Evolutionary conservation across 805 yeast species (phyloP), one percentile per base, ranked within the genome.

Genomic region (Metschnikowia similis): DNA sequence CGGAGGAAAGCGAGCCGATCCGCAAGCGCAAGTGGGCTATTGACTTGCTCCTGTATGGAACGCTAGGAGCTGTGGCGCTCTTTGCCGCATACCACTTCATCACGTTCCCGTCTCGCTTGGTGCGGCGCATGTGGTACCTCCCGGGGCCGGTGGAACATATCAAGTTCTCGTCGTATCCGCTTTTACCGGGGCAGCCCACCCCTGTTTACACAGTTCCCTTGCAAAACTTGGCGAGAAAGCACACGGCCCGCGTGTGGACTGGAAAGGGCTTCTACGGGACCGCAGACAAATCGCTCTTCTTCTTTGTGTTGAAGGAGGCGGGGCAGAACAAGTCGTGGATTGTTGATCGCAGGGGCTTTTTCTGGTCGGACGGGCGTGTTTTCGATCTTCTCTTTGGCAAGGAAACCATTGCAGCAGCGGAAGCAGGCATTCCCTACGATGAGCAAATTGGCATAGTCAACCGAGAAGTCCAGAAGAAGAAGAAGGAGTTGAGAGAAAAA

Each of bases 361-460:
- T 87, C 70, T 89, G 96, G 96, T 91, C 94, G 32, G 96, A 89
- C 65, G 96, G 96, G 13, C 75, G 96, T 51, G 85, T 89, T 1
- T 85, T 84, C 66, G 96, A 89, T 64, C 78, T 81, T 47, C 59
- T 89, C n/a, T 85, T 89, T 58, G 94, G 95, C 21, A 84, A 86
- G 61, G 94, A 87, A 62, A 67, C 87, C 1, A 63, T 87, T n/a
- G 85, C 83, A 14, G 84, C 80, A 51, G 91, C 94, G 3, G 92
- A 87, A 64, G 80, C 77, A 44, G 89, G 88, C 9, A 66, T 83
- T 50, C 78, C 82, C 13, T 75, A 83, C 62, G 85, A 84, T 62
- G 84, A 78, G 58, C 76, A 80, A 64, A 65, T 79, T 58, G 79
- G 80, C 45, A 68, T 79, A 34, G 69, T 77, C 55, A 66, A 71